Base-by-base conservation (phyloP, 805 yeast species). In the Saccharomyces kudriavzevii region DNA sequence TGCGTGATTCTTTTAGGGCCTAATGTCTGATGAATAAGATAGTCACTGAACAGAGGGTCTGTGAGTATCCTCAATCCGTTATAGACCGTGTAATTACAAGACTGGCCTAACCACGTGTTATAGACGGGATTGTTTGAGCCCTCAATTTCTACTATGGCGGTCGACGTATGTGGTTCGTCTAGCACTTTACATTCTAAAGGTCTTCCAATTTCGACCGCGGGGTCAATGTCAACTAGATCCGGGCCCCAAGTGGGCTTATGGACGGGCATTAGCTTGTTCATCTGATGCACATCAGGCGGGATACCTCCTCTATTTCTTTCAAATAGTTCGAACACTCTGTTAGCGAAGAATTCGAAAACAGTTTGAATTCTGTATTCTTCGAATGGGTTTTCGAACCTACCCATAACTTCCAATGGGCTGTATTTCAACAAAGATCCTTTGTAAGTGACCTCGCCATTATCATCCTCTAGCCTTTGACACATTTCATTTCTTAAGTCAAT, bases 21-120 rank as follows among this genome's bases (percentile, higher is more conserved):
- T 20, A 88, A 56, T 2, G 73, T 68, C 45, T 80, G 75, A 54
- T 77, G 76, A 31, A 92, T 77, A 31, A 92, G 72, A 58, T 79
- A 82, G 56, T 85, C 79, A 17, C 78, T 71, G 61, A 92, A 85
- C 30, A 90, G 71, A 0, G 98, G 98, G 67, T 92, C 98, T 2
- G 97, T 87, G 40, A 92, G 68, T 54, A 92, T 76, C 55, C 84
- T 86, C n/a, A 88, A 70, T 1, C 85, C 84, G 4, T 85, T 77
- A 1, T 89, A 68, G 62, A 87, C 89, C 3, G 90, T 73, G 51
- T 81, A 77, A 2, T 91, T 79, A 68, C 97, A 90, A 54, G 94
- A 85, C 67, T 92, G 98, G 3, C 98, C 98, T 45, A 92, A 69
- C 98, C 98, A 92, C 0, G 97, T 89, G 62, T 85, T 67, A 17